Conservation (phyloP, 305 asterid genomes). For the Fraxinus velutina region DNA sequence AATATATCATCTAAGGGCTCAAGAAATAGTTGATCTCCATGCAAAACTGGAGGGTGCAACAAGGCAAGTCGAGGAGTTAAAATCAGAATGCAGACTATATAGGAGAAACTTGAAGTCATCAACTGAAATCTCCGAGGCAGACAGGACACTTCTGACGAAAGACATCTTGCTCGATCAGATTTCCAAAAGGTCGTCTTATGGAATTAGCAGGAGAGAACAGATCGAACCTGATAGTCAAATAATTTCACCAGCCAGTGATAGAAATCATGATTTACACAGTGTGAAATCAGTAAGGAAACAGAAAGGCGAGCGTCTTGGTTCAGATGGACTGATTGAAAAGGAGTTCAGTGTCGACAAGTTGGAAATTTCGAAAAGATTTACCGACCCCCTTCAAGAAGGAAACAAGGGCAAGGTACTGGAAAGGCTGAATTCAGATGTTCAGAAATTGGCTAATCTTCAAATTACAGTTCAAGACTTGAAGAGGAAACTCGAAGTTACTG, state of each 20-base stretch:
- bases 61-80: constrained; percentile 62
- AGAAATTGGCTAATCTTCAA: constrained; percentile 80
- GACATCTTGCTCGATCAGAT: constrained; percentile 90
- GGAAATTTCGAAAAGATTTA: constrained; percentile 53
- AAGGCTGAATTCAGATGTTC: constrained; percentile 85
- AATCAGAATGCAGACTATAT: constrained; percentile 45
- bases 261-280: constrained; percentile 31
- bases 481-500: constrained; percentile 66
- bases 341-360: constrained; percentile 52
- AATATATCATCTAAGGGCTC: constrained; percentile 44
- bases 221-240: constrained; percentile 38
- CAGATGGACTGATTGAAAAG: constrained; percentile 37
- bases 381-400: constrained; percentile 57
- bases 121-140: constrained; percentile 67
- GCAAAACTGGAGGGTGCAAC: constrained; percentile 61
- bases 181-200: constrained; percentile 66
- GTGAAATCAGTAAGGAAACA: constrained; percentile 50
- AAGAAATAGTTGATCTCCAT: constrained; percentile 54
- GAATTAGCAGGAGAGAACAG: constrained; percentile 56
- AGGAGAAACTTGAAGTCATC: constrained; percentile 47
- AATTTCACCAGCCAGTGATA: constrained; percentile 31
- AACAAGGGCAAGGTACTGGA: constrained; percentile 66
- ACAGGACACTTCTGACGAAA: constrained; percentile 63
- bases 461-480: constrained; percentile 78
- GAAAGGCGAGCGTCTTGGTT: constrained; percentile 31